phyloP scores from a whole-genome alignment of 768 basidiomycete genomes.

The Amanita rubescens region DNA sequence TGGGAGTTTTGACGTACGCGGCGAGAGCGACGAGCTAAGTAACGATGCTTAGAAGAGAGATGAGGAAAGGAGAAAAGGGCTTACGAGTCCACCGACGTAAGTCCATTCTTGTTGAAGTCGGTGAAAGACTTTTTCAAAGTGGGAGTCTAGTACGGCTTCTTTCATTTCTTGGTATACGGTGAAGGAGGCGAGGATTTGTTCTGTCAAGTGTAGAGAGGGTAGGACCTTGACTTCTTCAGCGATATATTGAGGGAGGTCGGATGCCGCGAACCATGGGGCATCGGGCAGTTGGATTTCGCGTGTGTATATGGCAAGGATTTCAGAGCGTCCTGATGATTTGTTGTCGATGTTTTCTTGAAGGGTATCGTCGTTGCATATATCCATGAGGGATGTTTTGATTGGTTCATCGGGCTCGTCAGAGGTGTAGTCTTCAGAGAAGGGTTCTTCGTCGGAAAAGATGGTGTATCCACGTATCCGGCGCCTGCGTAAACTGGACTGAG shows the following conservation, averaged over 20 bases:
- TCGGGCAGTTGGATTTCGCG: neutral
- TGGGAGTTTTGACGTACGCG: slow-evolving; percentile 32
- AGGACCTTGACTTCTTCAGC: slow-evolving; percentile 9
- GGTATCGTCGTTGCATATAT: neutral
- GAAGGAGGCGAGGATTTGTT: slow-evolving; percentile 39
- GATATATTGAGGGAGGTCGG: slow-evolving; percentile 21
- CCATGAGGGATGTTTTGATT: neutral
- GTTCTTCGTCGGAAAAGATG: slow-evolving; percentile 36
- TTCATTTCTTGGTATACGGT: slow-evolving; percentile 52
- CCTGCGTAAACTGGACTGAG: slow-evolving; percentile 16
- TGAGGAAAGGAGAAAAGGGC: slow-evolving; percentile 14
- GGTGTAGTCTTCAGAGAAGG: slow-evolving; percentile 19
- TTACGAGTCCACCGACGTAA: slow-evolving; percentile 52
- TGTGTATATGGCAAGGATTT: neutral
- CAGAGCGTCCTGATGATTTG: neutral
- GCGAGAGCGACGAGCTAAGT: slow-evolving; percentile 53
- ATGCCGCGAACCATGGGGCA: slow-evolving; percentile 27
- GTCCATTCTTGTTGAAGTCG: slow-evolving; percentile 58
- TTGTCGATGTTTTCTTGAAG: neutral
- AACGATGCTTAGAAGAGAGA: neutral
- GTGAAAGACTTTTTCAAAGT: slow-evolving; percentile 42
- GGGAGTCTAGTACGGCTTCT: slow-evolving; percentile 35
- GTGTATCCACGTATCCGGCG: slow-evolving; percentile 30
- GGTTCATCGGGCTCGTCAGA: slow-evolving; percentile 1
- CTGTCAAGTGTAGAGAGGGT: slow-evolving; percentile 19